phyloP scores from a whole-genome alignment of 768 basidiomycete genomes.

The Suillus weaverae region DNA sequence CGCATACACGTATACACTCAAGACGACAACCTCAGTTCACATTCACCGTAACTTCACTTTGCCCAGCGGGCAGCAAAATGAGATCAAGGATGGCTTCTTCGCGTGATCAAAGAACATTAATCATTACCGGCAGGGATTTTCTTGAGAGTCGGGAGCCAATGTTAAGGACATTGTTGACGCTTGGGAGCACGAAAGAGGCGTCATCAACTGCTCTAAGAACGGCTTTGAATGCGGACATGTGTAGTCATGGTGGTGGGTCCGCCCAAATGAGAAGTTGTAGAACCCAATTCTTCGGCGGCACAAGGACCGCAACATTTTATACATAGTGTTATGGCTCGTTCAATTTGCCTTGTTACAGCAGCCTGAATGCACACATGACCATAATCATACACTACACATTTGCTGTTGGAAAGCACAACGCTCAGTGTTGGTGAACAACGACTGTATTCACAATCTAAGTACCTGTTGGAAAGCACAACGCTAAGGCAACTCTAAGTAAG shows the following conservation, averaged over 20 bases:
- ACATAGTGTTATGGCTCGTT: background rate
- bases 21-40: background rate
- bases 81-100: background rate
- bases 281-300: background rate
- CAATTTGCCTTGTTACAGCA: too few relatives aligned
- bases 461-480: too few relatives aligned
- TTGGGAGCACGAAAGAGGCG: too few relatives aligned
- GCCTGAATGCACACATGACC: background rate
- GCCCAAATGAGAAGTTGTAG: background rate
- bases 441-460: too few relatives aligned
- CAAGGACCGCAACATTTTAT: background rate
- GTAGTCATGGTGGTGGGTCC: background rate
- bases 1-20: background rate
- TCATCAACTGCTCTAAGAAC: too few relatives aligned
- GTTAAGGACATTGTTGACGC: background rate
- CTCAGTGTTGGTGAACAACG: too few relatives aligned
- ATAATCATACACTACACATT: background rate
- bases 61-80: background rate
- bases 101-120: background rate
- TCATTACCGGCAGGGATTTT: too few relatives aligned
- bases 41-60: background rate
- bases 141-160: too few relatives aligned
- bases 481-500: too few relatives aligned
- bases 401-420: too few relatives aligned
- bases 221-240: too few relatives aligned